Percentiles rank a stretch among this genome's conserved stretches.
Conservation (phyloP, 805 yeast species). For the Ogataea chonburiensis region DNA sequence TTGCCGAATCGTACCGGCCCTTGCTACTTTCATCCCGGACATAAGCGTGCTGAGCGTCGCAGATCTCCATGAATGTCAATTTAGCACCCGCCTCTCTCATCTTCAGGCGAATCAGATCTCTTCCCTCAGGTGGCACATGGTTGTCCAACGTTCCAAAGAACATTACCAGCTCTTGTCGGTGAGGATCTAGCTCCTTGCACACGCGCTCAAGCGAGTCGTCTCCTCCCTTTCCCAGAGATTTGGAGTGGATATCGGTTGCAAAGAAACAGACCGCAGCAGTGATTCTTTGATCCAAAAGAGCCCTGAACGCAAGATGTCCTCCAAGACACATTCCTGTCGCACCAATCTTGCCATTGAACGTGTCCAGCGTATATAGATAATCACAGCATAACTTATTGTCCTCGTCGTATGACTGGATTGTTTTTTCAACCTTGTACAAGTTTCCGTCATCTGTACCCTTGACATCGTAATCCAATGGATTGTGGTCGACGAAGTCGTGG, state of each 20-base stretch:
- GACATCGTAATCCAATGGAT: constrained; percentile 65
- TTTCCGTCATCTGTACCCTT: constrained; percentile 79
- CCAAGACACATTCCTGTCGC: constrained; percentile 89
- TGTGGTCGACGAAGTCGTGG: constrained; percentile 64
- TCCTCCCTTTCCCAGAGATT: constrained; percentile 62
- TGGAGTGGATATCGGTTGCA: constrained; percentile 76
- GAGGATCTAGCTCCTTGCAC: constrained; percentile 50
- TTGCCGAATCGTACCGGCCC: constrained; percentile 81
- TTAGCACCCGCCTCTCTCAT: constrained; percentile 58
- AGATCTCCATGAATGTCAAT: constrained; percentile 70
- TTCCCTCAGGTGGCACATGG: constrained; percentile 76
- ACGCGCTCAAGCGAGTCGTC: constrained; percentile 63
- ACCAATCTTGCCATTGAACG: constrained; percentile 72
- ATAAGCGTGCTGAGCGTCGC: constrained; percentile 83
- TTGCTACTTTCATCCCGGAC: constrained; percentile 75
- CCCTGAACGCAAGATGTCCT: constrained; percentile 75
- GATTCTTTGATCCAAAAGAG: constrained; percentile 62
- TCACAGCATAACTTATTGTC: constrained; percentile 66
- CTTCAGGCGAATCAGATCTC: constrained; percentile 64
- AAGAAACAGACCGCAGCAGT: constrained; percentile 72
- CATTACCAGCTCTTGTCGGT: constrained; percentile 53
- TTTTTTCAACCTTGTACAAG: constrained; percentile 61
- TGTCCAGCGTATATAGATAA: constrained; percentile 52
- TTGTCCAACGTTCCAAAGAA: constrained; percentile 78
- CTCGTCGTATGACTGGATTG: constrained; percentile 71